A percentile compares a stretch with the other conserved stretches of the same genome.
Conservation (phyloP, 2,329 filamentous ascomycete genomes). For the Alternaria burnsii region DNA sequence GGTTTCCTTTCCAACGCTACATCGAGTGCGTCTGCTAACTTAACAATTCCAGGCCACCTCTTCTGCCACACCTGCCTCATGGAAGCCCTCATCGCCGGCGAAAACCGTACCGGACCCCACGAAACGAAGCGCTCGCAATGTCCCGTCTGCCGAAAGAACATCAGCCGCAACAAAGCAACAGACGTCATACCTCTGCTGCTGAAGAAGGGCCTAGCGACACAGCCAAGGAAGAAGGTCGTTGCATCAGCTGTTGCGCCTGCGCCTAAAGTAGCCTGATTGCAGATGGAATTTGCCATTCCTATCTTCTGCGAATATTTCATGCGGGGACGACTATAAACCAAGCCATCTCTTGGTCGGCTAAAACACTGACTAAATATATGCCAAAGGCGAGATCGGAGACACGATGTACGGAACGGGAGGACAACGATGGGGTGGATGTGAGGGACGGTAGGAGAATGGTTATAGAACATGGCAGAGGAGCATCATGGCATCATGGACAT, state of each 20-base stretch:
- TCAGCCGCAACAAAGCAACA: conserved; percentile 50
- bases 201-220: conserved; percentile 50
- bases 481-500: neutral
- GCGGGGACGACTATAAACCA: neutral
- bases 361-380: neutral
- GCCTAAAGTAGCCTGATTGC: conserved; percentile 32
- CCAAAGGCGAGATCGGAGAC: neutral
- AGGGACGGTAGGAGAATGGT: neutral
- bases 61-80: conserved; percentile 71
- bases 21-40: conserved; percentile 12
- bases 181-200: conserved; percentile 55
- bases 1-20: conserved; percentile 28
- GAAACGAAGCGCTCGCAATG: conserved; percentile 56
- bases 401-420: neutral
- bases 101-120: conserved; percentile 57
- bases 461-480: too few species aligned
- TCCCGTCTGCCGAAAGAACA: conserved; percentile 58
- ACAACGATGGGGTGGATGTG: neutral
- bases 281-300: conserved; percentile 21
- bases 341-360: conserved; percentile 5
- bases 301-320: neutral
- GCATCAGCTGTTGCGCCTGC: conserved; percentile 11
- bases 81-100: conserved; percentile 65
- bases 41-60: conserved; percentile 60
- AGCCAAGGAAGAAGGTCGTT: conserved; percentile 40